Evolutionary conservation across 306 rosid genomes (phyloP).

Genomic region (Vigna unguiculata): DNA sequence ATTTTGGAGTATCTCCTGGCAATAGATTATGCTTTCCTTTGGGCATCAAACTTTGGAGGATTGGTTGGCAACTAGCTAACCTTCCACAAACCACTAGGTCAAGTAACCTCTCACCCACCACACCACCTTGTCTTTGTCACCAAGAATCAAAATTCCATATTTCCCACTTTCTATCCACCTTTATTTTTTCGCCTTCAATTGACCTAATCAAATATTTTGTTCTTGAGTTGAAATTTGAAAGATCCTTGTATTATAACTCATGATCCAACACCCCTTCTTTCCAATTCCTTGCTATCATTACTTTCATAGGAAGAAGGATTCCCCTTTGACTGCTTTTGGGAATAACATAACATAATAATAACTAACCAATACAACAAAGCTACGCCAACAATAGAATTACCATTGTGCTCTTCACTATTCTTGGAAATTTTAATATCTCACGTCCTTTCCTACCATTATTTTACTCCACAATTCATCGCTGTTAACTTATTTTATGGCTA

Average conservation of each 20-base stretch:
- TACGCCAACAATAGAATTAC: conserved; percentile 4
- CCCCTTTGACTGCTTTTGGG: conserved; percentile 66
- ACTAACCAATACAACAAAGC: conserved; percentile 37
- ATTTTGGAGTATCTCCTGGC: conserved; percentile 45
- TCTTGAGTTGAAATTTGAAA: conserved; percentile 46
- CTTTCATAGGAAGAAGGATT: conserved; percentile 57
- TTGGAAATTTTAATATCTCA: conserved; percentile 7
- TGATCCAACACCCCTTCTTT: conserved; percentile 44
- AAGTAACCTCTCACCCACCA: conserved; percentile 52
- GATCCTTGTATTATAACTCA: conserved; percentile 45
- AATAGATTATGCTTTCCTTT: conserved; percentile 46
- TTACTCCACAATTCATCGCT: conserved; percentile 25
- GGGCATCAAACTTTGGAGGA: conserved; percentile 46
- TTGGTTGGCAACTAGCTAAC: conserved; percentile 55
- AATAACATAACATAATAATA: conserved; percentile 48
- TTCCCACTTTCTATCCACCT: conserved; percentile 38
- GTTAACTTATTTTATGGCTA: conserved; percentile 17
- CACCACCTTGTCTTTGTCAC: conserved; percentile 40
- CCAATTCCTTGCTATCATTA: conserved; percentile 65
- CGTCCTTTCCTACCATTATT: conserved; percentile 8
- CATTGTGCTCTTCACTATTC: conserved; percentile 22
- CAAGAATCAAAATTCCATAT: conserved; percentile 48
- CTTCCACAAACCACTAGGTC: conserved; percentile 53
- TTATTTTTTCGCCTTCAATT: conserved; percentile 26
- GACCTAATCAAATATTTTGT: conserved; percentile 49